Conservation (phyloP, 345 rosid species). For the Anastatica hierochuntica region DNA sequence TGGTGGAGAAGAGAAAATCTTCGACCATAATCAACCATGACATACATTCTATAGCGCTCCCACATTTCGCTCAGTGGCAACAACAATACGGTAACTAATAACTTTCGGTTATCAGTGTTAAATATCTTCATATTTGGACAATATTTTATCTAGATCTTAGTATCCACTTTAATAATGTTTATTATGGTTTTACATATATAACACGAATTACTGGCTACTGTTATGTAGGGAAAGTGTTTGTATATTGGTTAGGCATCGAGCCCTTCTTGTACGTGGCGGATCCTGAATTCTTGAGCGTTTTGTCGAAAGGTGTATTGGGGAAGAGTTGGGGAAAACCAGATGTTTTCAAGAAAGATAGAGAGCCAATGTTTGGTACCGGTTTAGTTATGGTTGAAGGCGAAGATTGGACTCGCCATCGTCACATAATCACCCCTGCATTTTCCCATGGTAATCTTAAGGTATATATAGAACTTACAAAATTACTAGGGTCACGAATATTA, state of each 20-base stretch:
- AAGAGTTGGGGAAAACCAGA: constrained; percentile 92
- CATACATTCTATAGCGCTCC: constrained; percentile 69
- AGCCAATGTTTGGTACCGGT: constrained; percentile 91
- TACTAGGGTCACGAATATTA: constrained; percentile 15
- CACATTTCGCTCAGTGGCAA: constrained; percentile 80
- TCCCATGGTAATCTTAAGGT: constrained; percentile 77
- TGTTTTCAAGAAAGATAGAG: constrained; percentile 71
- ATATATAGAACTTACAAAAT: constrained; percentile 11
- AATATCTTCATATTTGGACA: too few relatives aligned
- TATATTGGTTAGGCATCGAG: constrained; percentile 90
- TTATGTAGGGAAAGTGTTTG: constrained; percentile 73
- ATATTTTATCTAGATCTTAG: too few relatives aligned
- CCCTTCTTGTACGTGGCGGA: constrained; percentile 89
- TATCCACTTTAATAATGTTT: too few relatives aligned
- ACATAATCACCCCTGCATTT: constrained; percentile 77
- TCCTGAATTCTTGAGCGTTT: constrained; percentile 64
- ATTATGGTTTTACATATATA: too few relatives aligned
- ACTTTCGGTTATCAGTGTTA: too few relatives aligned
- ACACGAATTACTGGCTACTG: too few relatives aligned
- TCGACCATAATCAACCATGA: constrained; percentile 44
- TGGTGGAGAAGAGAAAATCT: constrained; percentile 18
- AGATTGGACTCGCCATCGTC: constrained; percentile 89
- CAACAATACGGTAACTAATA: constrained; percentile 44
- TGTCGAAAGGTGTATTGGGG: constrained; percentile 76
- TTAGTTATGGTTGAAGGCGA: constrained; percentile 83